Evolutionary conservation across 2,329 filamentous ascomycete genomes (phyloP), one percentile per base, ranked within the genome.

Genomic region (Colletotrichum destructivum): DNA sequence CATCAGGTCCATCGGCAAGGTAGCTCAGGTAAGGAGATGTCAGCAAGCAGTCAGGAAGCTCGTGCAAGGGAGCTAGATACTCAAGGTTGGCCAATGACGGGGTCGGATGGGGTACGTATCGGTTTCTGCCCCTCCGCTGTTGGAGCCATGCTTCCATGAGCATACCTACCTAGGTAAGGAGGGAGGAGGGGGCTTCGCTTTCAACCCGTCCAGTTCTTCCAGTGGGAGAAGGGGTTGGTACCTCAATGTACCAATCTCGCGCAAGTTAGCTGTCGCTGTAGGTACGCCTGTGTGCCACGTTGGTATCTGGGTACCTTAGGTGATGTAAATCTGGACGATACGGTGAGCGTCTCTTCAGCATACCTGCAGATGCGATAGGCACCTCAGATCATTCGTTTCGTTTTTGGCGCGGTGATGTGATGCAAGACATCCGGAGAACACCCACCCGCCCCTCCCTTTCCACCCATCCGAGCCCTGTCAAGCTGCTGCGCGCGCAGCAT

Each of bases 21-120:
- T 16, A 52, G 47, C 61, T 63, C 47, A 63, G 35, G 61, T 63
- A 63, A 63, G 47, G 61, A 42, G 61, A 54, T 52, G 35, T 63
- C 31, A 63, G 38, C 47, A 31, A n/a, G 49, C 49, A 21, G 44
- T 35, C 35, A 26, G 21, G 47, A 21, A 46, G 38, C 21, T 55
- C 16, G 8, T 52, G 61, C 23, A 31, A 47, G 47, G 21, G 61
- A 63, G 61, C 46, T 15, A 7, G 44, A 13, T 31, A n/a, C 23
- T 23, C 52, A n/a, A 26, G 7, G 9, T 7, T 38, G 9, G 35
- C 35, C n/a, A 44, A 26, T 23, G 35, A 23, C 31, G 21, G 35
- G 51, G 49, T 44, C 1, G 26, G 11, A 31, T 4, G 55, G 35
- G 35, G 9, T 23, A 59, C 21, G 31, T 61, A 52, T 4, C 13